Base-by-base conservation (phyloP, 805 yeast species). In the Teunomyces cretensis region DNA sequence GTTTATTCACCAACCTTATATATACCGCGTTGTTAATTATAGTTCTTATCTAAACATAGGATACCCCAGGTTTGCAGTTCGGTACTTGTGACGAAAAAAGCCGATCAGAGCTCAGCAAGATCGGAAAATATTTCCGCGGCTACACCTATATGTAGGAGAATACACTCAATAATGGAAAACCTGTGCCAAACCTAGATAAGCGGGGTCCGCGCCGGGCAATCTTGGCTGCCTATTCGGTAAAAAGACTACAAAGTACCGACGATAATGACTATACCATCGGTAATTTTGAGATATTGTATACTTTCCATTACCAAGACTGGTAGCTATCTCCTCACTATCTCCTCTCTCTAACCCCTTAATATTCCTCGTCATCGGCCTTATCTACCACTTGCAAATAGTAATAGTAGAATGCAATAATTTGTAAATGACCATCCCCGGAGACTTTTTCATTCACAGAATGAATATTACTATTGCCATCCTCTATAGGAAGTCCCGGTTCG, bases 361-460 rank as follows among this genome's bases (percentile, higher is more conserved):
- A 47, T 13, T 44, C 35, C 15, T 47, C 49, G 41, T 58, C 61
- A 14, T 47, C 47, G 3, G 46, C 22, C 24, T 47, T 30, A 40
- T 62, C 70, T 0, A 57, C 55, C 7, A 58, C 56, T 46, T 65
- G 72, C 14, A 67, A 45, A 49, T 67, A 70, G 50, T 68, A 65
- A 51, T 68, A 69, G 53, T 65, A 70, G 51, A 68, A 70, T 1
- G 73, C 70, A 33, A 68, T 54, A 2, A 63, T 49, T n/a, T 57
- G 54, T 42, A 67, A 59, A 47, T 69, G 74, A 30, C 60, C 54
- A 31, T 68, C 67, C 48, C 65, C 48, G n/a, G 45, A 19, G 30
- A 60, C 47, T 30, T 47, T 55, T 46, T 71, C 75, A 47, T 68
- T 60, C 33, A 70, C 64, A 7, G 74, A 64, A 49, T 71, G 76